Evolutionary conservation across 2,329 filamentous ascomycete species (phyloP), one percentile per base, ranked within the genome.

Genomic region (Fusarium algeriense): DNA sequence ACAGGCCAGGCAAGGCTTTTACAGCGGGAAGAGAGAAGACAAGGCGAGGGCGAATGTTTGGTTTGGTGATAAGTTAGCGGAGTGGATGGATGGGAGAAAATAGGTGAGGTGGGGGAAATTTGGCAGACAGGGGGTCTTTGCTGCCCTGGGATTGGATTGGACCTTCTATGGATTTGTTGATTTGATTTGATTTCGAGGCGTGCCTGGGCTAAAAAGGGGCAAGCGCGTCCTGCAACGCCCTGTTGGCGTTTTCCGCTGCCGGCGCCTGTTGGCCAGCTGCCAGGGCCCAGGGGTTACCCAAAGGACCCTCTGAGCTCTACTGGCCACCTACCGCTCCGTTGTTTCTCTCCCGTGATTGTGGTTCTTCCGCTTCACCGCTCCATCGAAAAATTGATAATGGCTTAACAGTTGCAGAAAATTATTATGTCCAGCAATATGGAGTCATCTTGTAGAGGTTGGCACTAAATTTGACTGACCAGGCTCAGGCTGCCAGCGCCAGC

Each of bases 71-170:
- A 70, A 69, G 70, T 59, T 65, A 70, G 73, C 67, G 63, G 66
- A 70, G 69, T 60, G 73, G 73, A 74, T 73, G 65, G 69, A 74
- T 73, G 65, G 69, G 75, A 79, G 79, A 80, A 81, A 81, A 81
- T 82, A 83, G 83, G 82, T 60, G 55, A 62, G 56, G 64, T 83
- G 83, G 83, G 83, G 82, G 82, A 81, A 81, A 83, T 82, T 83
- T 83, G 82, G 83, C 74, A 76, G 75, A 78, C 79, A 78, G 76
- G 80, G 80, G 77, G 67, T 23, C 64, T 68, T 74, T 76, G 76
- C 75, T 75, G 71, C 64, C 69, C 71, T 76, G 77, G 77, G 78
- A 68, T 68, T 68, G 64, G 64, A 67, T 67, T 67, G 64, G 64
- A 67, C 44, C 49, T 52, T 34, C 64, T 63, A 50, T 68, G 64